These are phyloP conservation scores for Carex cristatella DNA, from an alignment of 176 grass and related monocot genomes.

Conservation along the genomic window DNA sequence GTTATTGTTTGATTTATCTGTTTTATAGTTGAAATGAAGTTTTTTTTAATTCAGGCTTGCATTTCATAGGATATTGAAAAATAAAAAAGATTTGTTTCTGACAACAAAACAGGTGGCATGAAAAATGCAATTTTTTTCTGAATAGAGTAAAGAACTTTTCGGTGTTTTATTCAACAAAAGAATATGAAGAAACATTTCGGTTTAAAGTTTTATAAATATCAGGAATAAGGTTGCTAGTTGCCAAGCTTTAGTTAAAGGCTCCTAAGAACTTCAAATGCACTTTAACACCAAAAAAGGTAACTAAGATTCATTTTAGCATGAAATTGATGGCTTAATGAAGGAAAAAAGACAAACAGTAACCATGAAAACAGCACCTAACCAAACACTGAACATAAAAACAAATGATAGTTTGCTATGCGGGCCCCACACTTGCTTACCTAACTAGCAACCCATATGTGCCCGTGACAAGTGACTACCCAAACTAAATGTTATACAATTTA, in stretches of 20 bases:
- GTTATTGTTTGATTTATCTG: background rate
- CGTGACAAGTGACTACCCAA: background rate
- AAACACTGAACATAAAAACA: conserved; percentile 19
- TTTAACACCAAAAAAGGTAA: background rate
- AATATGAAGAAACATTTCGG: background rate
- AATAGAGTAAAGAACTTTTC: background rate
- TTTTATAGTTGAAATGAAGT: background rate
- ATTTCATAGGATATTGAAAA: background rate
- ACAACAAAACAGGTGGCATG: background rate
- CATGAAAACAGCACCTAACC: conserved; percentile 22
- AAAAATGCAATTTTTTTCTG: background rate
- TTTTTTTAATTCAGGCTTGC: background rate
- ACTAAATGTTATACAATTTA: background rate
- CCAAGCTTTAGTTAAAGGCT: background rate
- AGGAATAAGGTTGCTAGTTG: background rate
- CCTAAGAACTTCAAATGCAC: background rate
- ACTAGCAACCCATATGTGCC: background rate
- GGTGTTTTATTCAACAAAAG: background rate
- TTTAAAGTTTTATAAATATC: background rate
- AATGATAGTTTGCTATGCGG: background rate
- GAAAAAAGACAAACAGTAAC: conserved; percentile 12
- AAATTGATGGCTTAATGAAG: background rate
- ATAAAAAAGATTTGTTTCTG: background rate
- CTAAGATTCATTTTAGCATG: background rate
- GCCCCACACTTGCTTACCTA: conserved; percentile 4